These are phyloP conservation scores for Puccinia triticina DNA, from an alignment of 1,284 basidiomycete species.

Conservation along the genomic window DNA sequence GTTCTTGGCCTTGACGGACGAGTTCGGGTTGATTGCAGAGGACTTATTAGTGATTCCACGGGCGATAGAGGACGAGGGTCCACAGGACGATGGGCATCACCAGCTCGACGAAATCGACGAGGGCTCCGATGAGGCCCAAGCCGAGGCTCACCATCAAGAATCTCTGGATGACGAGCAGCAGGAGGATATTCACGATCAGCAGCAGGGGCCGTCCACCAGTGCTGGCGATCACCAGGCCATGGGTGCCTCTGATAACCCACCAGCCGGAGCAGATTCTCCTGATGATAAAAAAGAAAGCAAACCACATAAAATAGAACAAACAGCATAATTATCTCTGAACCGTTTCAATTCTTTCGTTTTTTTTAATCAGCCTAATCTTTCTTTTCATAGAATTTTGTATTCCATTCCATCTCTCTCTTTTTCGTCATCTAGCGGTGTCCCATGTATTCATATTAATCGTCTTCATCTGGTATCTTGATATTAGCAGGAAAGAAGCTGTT, in stretches of 20 bases:
- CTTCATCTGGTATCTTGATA: no score
- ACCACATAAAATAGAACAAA: not conserved
- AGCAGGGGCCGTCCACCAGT: not conserved
- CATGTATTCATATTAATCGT: no score
- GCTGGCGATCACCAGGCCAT: not conserved
- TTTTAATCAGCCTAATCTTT: not conserved
- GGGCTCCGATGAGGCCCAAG: not conserved
- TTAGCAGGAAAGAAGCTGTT: no score
- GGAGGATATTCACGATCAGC: not conserved
- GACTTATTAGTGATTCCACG: conserved; percentile 77
- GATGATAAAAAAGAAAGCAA: no score
- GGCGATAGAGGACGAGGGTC: conserved; percentile 8
- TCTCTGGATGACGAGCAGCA: not conserved
- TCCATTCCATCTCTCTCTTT: not conserved
- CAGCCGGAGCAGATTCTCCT: no score
- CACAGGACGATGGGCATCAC: not conserved
- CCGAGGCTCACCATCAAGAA: not conserved
- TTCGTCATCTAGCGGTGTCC: no score
- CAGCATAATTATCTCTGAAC: not conserved
- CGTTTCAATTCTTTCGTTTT: no score
- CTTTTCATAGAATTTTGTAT: not conserved
- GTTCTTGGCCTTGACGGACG: conserved; percentile 79
- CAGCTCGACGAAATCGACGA: not conserved
- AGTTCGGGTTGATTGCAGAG: conserved; percentile 77
- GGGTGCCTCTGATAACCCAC: not conserved